These are phyloP conservation scores for Aureobasidium subglaciale DNA, from an alignment of 2,329 filamentous ascomycete species.

Conservation along the genomic window DNA sequence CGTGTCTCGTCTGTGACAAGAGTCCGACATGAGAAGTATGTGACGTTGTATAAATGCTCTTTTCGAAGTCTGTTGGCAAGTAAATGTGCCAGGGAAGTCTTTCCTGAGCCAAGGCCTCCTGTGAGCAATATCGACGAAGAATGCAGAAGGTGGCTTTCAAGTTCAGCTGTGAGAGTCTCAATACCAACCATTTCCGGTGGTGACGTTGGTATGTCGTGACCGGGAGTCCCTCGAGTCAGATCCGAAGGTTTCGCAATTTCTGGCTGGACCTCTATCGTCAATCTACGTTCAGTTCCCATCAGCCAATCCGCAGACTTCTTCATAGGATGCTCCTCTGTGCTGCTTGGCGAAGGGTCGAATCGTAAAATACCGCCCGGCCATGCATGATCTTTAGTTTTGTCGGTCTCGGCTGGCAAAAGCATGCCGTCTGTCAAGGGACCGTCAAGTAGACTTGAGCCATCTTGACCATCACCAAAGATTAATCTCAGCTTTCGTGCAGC, in stretches of 20 bases:
- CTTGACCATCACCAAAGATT: slow-evolving; percentile 56
- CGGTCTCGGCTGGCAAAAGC: slow-evolving; percentile 57
- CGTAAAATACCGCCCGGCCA: slow-evolving; percentile 82
- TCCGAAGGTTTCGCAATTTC: slow-evolving; percentile 61
- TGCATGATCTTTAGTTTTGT: slow-evolving; percentile 47
- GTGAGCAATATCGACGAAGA: slow-evolving; percentile 85
- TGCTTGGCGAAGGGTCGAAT: slow-evolving; percentile 55
- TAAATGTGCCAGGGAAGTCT: slow-evolving; percentile 71
- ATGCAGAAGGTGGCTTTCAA: slow-evolving; percentile 70
- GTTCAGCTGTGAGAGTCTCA: slow-evolving; percentile 63
- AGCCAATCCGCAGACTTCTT: slow-evolving; percentile 60
- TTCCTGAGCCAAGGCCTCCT: slow-evolving; percentile 83
- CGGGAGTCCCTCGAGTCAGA: slow-evolving; percentile 43
- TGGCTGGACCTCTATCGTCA: slow-evolving; percentile 67
- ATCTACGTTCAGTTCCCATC: slow-evolving; percentile 66
- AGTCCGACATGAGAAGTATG: slow-evolving; percentile 80
- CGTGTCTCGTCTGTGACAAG: slow-evolving; percentile 86
- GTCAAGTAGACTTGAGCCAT: slow-evolving; percentile 59
- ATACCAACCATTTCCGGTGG: slow-evolving; percentile 72
- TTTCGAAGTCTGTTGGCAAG: slow-evolving; percentile 66
- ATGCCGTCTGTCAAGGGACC: slow-evolving; percentile 88
- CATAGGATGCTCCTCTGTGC: slow-evolving; percentile 31
- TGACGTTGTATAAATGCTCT: slow-evolving; percentile 70
- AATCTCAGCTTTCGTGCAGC: slow-evolving; percentile 63
- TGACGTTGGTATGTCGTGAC: slow-evolving; percentile 47